Evolutionary conservation across 768 basidiomycete species (phyloP), one percentile per base, ranked within the genome.

Genomic region (Suillus decipiens): DNA sequence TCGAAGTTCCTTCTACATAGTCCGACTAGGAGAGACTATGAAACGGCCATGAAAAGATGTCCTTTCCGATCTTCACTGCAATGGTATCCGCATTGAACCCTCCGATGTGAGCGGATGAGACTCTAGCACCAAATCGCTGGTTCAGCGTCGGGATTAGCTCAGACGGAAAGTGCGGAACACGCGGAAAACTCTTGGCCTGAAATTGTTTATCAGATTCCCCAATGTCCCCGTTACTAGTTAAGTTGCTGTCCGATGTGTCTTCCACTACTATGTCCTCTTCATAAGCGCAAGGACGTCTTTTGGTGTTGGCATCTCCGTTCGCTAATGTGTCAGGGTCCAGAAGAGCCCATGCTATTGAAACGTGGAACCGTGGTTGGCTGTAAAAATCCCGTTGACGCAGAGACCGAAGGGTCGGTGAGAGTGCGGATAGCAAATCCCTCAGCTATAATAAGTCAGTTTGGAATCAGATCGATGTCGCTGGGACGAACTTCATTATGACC

Each of bases 271-370:
- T 60, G 24, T 5, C 37, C 12, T 37, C n/a, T 39, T 41, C 37
- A 6, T 19, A 41, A 15, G 17, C 11, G 24, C 9, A 5, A 31
- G 24, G 37, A 31, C 28, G 59, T 51, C 24, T 28, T 41, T 19
- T 15, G 19, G 37, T 24, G 24, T 41, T 17, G 39, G 8, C 6
- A 1, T 57, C 17, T 12, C 37, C 17, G 17, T 57, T 41, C 39
- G 28, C 11, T 19, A 64, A 37, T 10, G 65, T 51, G 37, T 61
- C 19, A 47, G 65, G 64, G 39, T 84, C 79, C 57, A 93, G 83
- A 50, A 94, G 80, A 15, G 88, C 86, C 95, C 96, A 97, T 11
- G 88, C 93, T 61, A 97, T 86, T 2, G 94, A 96, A 14, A 90
- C 84, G 71, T 98, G 96, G 70, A 95, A 97, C 51, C 88, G 85